Base-by-base conservation (phyloP, 352 stramenopile genomes). In the Elongisporangium prolatum region DNA sequence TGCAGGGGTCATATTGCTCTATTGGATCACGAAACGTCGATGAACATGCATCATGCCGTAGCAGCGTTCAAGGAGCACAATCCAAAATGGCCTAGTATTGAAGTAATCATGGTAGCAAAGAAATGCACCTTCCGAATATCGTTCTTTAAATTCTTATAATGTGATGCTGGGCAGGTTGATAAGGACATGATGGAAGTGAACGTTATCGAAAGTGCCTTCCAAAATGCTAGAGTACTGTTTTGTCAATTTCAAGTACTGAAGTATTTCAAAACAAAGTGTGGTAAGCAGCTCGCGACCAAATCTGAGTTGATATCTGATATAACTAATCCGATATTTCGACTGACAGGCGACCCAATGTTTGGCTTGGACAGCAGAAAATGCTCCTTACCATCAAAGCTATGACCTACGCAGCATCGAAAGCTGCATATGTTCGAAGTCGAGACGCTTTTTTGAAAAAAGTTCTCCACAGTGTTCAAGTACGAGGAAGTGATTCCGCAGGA, bases 171-270 rank as follows among this genome's bases (percentile, higher is more conserved):
- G 14, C 28, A 40, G 28, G 28, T 68, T 7, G 47, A 61, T 21
- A 64, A 68, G 16, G 52, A 68, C 18, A 61, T 64, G 18, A 68
- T 52, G 0, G 57, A 68, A 21, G 16, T 64, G 7, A 17, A 37
- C 2, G 53, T 64, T 3, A 20, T 57, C 1, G 6, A 56, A 2
- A n/a, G 38, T 3, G 57, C 56, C 17, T 58, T 59, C n/a, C 34
- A 48, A 5, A 21, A 56, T 8, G 53, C 21, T 0, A 25, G 47
- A 0, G 44, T 64, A 1, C 13, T 61, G 6, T 13, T 68, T 5
- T 69, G 52, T 16, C 52, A 60, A 5, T 63, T 64, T 24, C 16
- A 60, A 18, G 61, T 55, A 3, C 48, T 63, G n/a, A 48, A 60
- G 8, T 63, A 53, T 38, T 16, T 57, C 28, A 40, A 14, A 40